These are phyloP conservation scores for Naegleria lovaniensis DNA, from an alignment of 208 protist species.

Conservation along the genomic window DNA sequence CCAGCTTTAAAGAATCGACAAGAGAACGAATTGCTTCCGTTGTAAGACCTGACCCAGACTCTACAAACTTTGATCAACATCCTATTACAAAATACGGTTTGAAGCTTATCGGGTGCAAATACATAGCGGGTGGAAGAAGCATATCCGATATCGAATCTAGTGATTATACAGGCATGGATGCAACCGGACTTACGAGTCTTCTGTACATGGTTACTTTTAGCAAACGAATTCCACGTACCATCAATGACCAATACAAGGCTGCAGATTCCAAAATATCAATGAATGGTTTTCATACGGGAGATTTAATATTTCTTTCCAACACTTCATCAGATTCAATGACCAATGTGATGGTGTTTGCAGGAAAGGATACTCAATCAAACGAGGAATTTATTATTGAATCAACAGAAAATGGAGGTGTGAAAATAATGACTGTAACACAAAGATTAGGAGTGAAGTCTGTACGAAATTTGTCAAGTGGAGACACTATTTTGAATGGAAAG, in stretches of 20 bases:
- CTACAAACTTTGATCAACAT: background rate
- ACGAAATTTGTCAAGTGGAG: background rate
- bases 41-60: background rate
- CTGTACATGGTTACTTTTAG: background rate
- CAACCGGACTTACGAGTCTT: background rate
- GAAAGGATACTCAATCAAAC: background rate
- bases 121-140: background rate
- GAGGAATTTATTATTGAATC: background rate
- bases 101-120: background rate
- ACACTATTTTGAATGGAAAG: background rate
- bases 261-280: background rate
- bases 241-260: background rate
- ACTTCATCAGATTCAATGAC: background rate
- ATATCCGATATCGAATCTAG: background rate
- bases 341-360: background rate
- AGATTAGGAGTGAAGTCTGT: background rate
- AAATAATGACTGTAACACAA: background rate
- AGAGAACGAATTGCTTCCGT: background rate
- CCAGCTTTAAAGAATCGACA: background rate
- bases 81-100: background rate
- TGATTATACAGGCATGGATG: background rate
- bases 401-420: background rate
- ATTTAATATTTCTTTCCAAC: background rate
- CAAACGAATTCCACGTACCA: background rate
- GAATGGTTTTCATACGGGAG: background rate